These are phyloP conservation scores for Claviceps africana DNA, from an alignment of 2,329 filamentous ascomycete species.

Conservation along the genomic window DNA sequence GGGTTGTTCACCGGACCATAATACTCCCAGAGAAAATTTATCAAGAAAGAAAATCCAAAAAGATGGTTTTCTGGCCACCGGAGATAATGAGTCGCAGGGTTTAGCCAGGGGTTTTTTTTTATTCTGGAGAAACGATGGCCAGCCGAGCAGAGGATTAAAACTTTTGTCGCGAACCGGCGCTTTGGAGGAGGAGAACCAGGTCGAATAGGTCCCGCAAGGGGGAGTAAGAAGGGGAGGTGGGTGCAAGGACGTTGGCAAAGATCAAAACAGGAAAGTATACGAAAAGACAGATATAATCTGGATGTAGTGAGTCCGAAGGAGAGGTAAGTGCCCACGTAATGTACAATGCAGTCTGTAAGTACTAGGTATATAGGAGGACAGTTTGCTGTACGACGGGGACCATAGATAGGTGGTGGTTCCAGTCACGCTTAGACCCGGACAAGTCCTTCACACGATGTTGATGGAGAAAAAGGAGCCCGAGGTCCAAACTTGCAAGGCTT, in stretches of 20 bases:
- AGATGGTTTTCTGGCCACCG: not conserved
- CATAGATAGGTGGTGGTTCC: not conserved
- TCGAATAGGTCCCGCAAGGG: not conserved
- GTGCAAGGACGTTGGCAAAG: not conserved
- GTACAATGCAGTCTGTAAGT: no score
- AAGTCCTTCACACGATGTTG: not conserved
- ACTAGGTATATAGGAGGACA: not conserved
- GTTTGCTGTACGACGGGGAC: not conserved
- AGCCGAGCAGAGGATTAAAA: not conserved
- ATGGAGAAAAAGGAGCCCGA: no score
- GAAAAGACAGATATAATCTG: not conserved
- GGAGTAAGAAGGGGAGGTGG: not conserved
- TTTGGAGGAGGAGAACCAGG: not conserved
- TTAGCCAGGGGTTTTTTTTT: not conserved
- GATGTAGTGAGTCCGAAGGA: not conserved
- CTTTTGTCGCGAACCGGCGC: not conserved
- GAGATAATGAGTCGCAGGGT: not conserved
- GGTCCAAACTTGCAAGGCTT: not conserved
- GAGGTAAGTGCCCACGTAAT: no score
- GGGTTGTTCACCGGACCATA: not conserved
- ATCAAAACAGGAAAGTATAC: not conserved
- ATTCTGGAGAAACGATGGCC: not conserved
- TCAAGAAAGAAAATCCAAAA: not conserved
- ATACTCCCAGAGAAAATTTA: not conserved
- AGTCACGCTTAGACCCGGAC: not conserved